Conservation (phyloP, 2,329 filamentous ascomycete species). For the Monosporascus sp. region DNA sequence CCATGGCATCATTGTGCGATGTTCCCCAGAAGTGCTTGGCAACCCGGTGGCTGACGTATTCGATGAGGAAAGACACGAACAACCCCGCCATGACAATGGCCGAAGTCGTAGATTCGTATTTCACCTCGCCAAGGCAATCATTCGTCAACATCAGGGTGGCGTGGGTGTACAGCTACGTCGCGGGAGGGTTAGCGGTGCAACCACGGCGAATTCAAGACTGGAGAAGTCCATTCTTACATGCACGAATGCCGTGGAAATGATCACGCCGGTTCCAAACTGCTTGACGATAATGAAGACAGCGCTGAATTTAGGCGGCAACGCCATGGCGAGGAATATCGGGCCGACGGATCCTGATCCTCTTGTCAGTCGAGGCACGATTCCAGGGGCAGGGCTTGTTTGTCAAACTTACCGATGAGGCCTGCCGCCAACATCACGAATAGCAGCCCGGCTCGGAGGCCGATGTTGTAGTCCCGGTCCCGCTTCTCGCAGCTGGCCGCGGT, state of each 20-base stretch:
- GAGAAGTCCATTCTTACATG: slow-evolving; percentile 42
- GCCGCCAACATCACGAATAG: slow-evolving; percentile 68
- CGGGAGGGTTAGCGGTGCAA: not conserved
- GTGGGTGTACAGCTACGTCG: slow-evolving; percentile 63
- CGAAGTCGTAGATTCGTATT: slow-evolving; percentile 65
- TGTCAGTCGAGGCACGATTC: not conserved
- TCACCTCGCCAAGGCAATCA: slow-evolving; percentile 59
- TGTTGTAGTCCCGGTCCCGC: slow-evolving; percentile 55
- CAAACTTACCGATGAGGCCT: slow-evolving; percentile 54
- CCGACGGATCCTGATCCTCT: slow-evolving; percentile 48
- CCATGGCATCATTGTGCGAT: slow-evolving; percentile 35
- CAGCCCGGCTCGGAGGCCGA: slow-evolving; percentile 63
- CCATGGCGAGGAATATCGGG: slow-evolving; percentile 58
- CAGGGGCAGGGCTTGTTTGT: not conserved
- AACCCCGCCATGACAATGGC: slow-evolving; percentile 71
- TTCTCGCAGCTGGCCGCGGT: slow-evolving; percentile 37
- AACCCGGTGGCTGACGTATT: slow-evolving; percentile 60
- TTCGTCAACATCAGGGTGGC: slow-evolving; percentile 69
- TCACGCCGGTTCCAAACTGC: slow-evolving; percentile 70
- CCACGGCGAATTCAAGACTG: no score
- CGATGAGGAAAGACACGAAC: slow-evolving; percentile 67
- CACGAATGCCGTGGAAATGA: slow-evolving; percentile 67
- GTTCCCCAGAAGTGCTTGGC: slow-evolving; percentile 30
- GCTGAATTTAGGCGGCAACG: slow-evolving; percentile 46
- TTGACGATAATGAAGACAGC: slow-evolving; percentile 60